Base-by-base conservation (phyloP, 345 rosid species). In the Rhodamnia rubescens region DNA sequence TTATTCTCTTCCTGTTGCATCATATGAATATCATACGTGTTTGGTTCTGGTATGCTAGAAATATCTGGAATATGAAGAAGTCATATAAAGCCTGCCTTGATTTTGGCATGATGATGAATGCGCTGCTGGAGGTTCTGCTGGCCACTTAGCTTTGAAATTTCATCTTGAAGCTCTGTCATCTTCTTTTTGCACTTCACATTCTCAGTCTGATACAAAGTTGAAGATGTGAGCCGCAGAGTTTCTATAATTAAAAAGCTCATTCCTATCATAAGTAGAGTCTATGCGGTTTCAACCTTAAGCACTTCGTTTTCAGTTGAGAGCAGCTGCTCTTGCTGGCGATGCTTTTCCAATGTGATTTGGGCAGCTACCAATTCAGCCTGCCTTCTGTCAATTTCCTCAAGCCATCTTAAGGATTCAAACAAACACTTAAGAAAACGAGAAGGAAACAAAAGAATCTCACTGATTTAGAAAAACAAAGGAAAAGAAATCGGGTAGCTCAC, bases 61-160 rank as follows among this genome's bases (percentile, higher is more conserved):
- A 51, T 27, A 54, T 9, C n/a, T 7, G 53, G 42, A 24, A 55
- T 69, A 86, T 32, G 27, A 55, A 61, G 15, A 82, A 16, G 84
- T 56, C 52, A 24, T 74, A 80, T 58, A 83, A 84, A 83, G 87
- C 93, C 89, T 93, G 89, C 99, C 99, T 97, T 97, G 90, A 93
- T 93, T 91, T 95, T 94, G 86, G 94, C 92, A 87, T 97, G 95
- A 87, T 97, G 99, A 88, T 95, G 98, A 87, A 93, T 93, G 86
- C 98, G 94, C 86, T 96, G 98, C 86, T 94, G 95, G 82, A 96
- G 92, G 88, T 95, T 97, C 90, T 95, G 99, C 86, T 95, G 98
- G 81, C 95, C 96, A 58, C 98, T 91, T 21, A 96, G 93, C 89
- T 93, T 93, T 89, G 89, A 91, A 10, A 92, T 91, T 89, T 97